These are phyloP conservation scores for Ustulina deusta DNA, from an alignment of 2,329 filamentous ascomycete genomes.

Conservation along the genomic window DNA sequence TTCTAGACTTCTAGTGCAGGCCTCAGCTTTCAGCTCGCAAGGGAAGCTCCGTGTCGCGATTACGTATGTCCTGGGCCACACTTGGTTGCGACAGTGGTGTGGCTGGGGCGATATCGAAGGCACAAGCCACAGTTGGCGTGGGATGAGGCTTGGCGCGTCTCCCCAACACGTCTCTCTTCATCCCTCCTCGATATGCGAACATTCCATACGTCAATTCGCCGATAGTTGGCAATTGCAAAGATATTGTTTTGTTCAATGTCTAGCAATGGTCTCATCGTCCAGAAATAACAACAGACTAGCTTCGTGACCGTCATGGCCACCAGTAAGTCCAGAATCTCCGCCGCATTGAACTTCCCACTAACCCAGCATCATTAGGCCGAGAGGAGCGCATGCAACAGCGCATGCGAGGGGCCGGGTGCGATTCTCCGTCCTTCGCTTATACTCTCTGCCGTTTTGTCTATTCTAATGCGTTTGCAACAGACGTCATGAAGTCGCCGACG, in stretches of 20 bases:
- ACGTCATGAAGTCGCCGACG: conserved; percentile 68
- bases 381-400: conserved; percentile 73
- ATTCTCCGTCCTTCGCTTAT: conserved; percentile 23
- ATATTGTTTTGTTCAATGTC: neutral
- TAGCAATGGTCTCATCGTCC: conserved; percentile 17
- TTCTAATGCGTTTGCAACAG: conserved; percentile 49
- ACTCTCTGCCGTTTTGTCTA: neutral
- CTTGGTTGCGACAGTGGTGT: neutral
- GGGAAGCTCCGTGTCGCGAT: conserved; percentile 27
- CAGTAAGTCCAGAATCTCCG: conserved; percentile 45
- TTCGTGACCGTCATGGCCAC: conserved; percentile 50
- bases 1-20: neutral
- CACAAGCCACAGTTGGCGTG: conserved; percentile 33
- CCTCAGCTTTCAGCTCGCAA: conserved; percentile 28
- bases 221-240: neutral
- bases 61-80: conserved; percentile 23
- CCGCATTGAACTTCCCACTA: conserved; percentile 25
- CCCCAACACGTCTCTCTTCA: conserved; percentile 31
- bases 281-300: neutral
- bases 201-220: conserved; percentile 14
- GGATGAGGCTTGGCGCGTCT: conserved; percentile 34
- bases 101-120: neutral
- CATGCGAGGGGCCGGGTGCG: conserved; percentile 73
- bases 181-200: neutral
- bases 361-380: conserved; percentile 57